Percentiles rank a stretch among this genome's conserved stretches.
phyloP scores from a whole-genome alignment of 2,329 filamentous ascomycete species.

The Raffaelea albimanens region DNA sequence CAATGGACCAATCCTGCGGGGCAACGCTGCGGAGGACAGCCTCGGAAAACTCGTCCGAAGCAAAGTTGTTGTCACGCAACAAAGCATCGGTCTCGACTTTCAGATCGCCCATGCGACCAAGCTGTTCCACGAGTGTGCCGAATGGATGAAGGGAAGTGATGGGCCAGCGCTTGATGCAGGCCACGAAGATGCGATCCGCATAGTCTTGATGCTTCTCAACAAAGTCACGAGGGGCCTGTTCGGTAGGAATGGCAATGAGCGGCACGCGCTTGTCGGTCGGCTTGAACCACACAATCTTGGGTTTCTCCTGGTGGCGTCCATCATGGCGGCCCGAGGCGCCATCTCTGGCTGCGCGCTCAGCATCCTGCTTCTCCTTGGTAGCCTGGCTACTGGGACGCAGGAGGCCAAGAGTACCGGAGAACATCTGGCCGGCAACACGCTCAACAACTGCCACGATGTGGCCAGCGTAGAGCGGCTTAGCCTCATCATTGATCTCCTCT shows the following conservation, averaged over 20 bases:
- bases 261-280: conserved; percentile 98
- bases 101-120: conserved; percentile 93
- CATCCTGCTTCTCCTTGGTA: conserved; percentile 98
- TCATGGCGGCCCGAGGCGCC: conserved; percentile 54
- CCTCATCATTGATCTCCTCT: conserved; percentile 96
- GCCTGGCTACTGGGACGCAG: conserved; percentile 95
- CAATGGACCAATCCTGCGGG: conserved; percentile 82
- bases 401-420: conserved; percentile 89
- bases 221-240: conserved; percentile 94
- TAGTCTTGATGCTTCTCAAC: conserved; percentile 98
- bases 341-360: conserved; percentile 83
- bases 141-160: conserved; percentile 99
- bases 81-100: conserved; percentile 97
- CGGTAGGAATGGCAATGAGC: conserved; percentile 93
- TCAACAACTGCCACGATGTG: conserved; percentile 97
- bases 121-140: conserved; percentile 91
- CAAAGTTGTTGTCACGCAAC: conserved; percentile 96
- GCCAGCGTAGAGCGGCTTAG: conserved; percentile 93
- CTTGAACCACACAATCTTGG: conserved; percentile 99
- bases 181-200: conserved; percentile 94
- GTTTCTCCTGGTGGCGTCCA: conserved; percentile 84
- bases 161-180: conserved; percentile 98
- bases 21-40: conserved; percentile 89
- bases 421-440: conserved; percentile 96
- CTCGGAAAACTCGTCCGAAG: conserved; percentile 94